Evolutionary conservation across 2,329 filamentous ascomycete genomes (phyloP).

Genomic region (Claviceps purpurea): DNA sequence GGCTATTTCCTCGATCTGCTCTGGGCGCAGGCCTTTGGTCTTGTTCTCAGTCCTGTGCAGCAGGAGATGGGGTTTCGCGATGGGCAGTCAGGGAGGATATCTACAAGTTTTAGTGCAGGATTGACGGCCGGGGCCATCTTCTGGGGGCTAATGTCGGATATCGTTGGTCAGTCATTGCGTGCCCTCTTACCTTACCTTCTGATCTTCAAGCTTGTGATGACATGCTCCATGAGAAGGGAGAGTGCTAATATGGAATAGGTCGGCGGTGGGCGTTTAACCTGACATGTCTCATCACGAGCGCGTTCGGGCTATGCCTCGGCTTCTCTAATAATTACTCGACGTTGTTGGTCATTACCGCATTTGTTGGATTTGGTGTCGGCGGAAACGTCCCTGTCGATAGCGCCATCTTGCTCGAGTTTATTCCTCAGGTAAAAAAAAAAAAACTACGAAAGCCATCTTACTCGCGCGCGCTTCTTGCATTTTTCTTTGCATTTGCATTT

Average conservation of each 20-base stretch:
- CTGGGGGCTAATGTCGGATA: slow-evolving; percentile 42
- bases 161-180: slow-evolving; percentile 19
- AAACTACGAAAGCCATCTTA: too few species aligned
- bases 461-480: too few species aligned
- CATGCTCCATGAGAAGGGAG: too few species aligned
- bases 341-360: slow-evolving; percentile 39
- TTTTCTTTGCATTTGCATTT: too few species aligned
- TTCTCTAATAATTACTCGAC: slow-evolving; percentile 34
- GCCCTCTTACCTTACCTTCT: background rate
- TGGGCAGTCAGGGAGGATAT: slow-evolving; percentile 30
- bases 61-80: slow-evolving; percentile 41
- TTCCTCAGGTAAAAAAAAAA: slow-evolving; percentile 20
- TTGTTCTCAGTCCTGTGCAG: slow-evolving; percentile 38
- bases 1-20: slow-evolving; percentile 42
- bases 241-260: slow-evolving; percentile 8
- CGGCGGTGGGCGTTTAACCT: slow-evolving; percentile 44
- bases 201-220: too few species aligned
- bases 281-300: slow-evolving; percentile 38
- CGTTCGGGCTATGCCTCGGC: slow-evolving; percentile 39
- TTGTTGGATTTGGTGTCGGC: slow-evolving; percentile 38
- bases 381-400: slow-evolving; percentile 44
- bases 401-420: slow-evolving; percentile 41
- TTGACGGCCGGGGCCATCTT: slow-evolving; percentile 31
- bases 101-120: slow-evolving; percentile 38
- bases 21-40: slow-evolving; percentile 45